These are phyloP conservation scores for Fomitopsis betulina DNA, from an alignment of 1,284 basidiomycete genomes.

Conservation along the genomic window DNA sequence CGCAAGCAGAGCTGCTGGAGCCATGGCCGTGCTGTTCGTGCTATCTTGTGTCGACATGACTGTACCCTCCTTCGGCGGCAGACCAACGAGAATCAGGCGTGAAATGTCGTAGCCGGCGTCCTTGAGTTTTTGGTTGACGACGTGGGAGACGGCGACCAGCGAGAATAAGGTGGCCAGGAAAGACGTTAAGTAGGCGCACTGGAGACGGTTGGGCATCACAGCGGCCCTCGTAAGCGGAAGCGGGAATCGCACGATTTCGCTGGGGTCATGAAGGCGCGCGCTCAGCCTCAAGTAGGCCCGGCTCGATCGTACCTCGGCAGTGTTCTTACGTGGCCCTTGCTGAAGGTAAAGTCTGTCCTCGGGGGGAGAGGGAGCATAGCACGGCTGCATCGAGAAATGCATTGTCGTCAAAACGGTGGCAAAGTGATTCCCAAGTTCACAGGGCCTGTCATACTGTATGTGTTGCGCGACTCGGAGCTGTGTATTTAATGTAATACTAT, in stretches of 20 bases:
- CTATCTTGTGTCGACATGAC: constrained; percentile 6
- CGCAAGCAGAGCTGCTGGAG: constrained; percentile 17
- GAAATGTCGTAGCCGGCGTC: constrained; percentile 54
- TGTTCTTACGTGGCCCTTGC: too few relatives aligned
- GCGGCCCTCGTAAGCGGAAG: neutral
- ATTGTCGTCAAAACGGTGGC: neutral
- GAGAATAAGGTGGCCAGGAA: constrained; percentile 41
- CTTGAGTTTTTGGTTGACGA: constrained; percentile 39
- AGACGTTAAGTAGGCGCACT: constrained; percentile 48
- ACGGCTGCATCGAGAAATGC: neutral
- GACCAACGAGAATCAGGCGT: constrained; percentile 60
- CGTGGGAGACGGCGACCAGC: constrained; percentile 41
- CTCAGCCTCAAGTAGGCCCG: neutral
- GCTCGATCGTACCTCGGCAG: neutral
- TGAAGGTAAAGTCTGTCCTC: too few relatives aligned
- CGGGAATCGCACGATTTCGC: constrained; percentile 2
- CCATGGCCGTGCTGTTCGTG: constrained; percentile 8
- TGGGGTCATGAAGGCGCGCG: neutral
- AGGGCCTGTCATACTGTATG: too few relatives aligned
- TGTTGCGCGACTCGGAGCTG: too few relatives aligned
- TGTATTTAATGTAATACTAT: too few relatives aligned
- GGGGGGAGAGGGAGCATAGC: too few relatives aligned
- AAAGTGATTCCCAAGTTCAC: neutral
- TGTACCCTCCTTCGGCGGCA: constrained; percentile 29
- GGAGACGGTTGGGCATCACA: constrained; percentile 39